These are phyloP conservation scores for Acer saccharum DNA, from an alignment of 345 rosid species.

Conservation along the genomic window DNA sequence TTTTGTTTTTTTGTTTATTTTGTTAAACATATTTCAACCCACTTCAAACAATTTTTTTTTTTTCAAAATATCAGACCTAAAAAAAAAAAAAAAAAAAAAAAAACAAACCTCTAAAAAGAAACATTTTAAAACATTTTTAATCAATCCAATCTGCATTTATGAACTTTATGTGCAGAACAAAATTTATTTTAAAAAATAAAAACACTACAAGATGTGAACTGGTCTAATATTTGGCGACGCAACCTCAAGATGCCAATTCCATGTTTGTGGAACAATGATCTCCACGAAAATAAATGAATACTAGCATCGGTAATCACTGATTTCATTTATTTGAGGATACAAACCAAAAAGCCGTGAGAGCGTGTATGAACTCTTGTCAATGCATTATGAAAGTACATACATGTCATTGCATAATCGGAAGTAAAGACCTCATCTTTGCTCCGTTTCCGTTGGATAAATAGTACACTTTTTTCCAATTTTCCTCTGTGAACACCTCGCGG, in stretches of 20 bases:
- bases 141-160: too few species aligned
- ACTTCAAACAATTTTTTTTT: too few species aligned
- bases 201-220: not conserved
- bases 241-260: too few species aligned
- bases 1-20: too few species aligned
- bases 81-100: too few species aligned
- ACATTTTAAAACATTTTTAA: too few species aligned
- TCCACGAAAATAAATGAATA: not conserved
- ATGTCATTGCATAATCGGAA: constrained; percentile 67
- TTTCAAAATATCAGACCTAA: too few species aligned
- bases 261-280: not conserved
- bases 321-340: not conserved
- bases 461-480: too few species aligned
- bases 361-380: not conserved
- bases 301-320: not conserved
- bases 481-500: too few species aligned
- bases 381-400: not conserved
- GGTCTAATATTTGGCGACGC: not conserved
- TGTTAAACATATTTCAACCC: too few species aligned
- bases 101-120: too few species aligned
- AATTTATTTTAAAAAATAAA: not conserved
- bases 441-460: constrained; percentile 89
- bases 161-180: constrained; percentile 5
- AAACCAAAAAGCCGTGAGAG: not conserved
- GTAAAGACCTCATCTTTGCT: constrained; percentile 78